Percentiles rank a stretch among this genome's conserved stretches.
Evolutionary conservation across 2,329 filamentous ascomycete genomes (phyloP).

Genomic region (Colletotrichum euphorbiae): DNA sequence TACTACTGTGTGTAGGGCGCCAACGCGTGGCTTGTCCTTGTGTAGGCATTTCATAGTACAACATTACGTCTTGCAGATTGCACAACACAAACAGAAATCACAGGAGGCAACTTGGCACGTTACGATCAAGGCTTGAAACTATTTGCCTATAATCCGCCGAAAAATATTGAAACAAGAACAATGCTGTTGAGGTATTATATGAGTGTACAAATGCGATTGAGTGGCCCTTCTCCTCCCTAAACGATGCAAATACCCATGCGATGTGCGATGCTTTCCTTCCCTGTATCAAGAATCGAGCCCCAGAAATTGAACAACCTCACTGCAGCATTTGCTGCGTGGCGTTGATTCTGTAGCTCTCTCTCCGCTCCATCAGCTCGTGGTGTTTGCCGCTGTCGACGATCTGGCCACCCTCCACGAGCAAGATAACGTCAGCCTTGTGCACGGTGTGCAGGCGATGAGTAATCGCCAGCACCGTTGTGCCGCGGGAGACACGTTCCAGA

Average conservation of each 20-base stretch:
- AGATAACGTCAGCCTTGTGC: constrained; percentile 67
- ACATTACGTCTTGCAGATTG: too few relatives aligned
- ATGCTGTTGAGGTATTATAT: constrained; percentile 23
- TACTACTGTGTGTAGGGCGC: too few relatives aligned
- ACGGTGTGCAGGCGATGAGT: constrained; percentile 69
- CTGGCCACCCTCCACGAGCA: constrained; percentile 60
- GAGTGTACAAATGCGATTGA: constrained; percentile 9
- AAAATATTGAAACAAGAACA: constrained; percentile 13
- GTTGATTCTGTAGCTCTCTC: constrained; percentile 47
- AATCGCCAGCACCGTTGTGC: constrained; percentile 68
- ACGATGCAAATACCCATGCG: constrained; percentile 4
- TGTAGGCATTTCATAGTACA: too few relatives aligned
- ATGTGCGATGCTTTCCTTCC: constrained; percentile 2
- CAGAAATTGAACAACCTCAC: background rate
- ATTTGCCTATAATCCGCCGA: constrained; percentile 2
- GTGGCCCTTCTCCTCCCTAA: background rate
- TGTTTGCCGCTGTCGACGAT: constrained; percentile 54
- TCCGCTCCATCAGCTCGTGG: constrained; percentile 45
- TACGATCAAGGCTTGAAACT: background rate
- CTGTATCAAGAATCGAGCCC: background rate
- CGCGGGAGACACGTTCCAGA: constrained; percentile 67
- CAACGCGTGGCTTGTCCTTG: too few relatives aligned
- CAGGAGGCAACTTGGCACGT: background rate
- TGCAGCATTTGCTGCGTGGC: constrained; percentile 49
- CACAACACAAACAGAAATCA: too few relatives aligned